These are phyloP conservation scores for Pouteria campechiana DNA, from an alignment of 179 eudicot genomes.

Conservation along the genomic window DNA sequence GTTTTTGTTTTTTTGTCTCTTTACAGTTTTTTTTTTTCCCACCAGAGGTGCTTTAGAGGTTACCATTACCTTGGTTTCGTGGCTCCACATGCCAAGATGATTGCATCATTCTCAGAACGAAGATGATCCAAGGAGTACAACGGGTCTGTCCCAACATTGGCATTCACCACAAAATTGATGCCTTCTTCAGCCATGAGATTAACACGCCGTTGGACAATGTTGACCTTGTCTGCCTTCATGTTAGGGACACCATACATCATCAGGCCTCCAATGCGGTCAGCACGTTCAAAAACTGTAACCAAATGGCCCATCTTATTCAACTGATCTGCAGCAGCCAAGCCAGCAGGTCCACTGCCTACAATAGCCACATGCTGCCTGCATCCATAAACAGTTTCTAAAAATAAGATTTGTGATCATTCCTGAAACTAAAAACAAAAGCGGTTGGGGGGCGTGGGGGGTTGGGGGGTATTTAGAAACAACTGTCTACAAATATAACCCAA, in stretches of 20 bases:
- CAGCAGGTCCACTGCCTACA: conserved; percentile 97
- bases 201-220: conserved; percentile 82
- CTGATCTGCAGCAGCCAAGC: conserved; percentile 98
- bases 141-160: conserved; percentile 80
- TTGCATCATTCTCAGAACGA: conserved; percentile 65
- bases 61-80: conserved; percentile 77
- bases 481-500: no score
- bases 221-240: conserved; percentile 93
- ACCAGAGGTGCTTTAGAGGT: neutral
- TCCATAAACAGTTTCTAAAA: neutral
- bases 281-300: conserved; percentile 90
- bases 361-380: conserved; percentile 76
- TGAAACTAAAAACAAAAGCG: no score
- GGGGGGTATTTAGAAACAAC: no score
- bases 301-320: conserved; percentile 82
- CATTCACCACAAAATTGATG: conserved; percentile 71
- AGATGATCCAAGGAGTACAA: conserved; percentile 50
- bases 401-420: no score
- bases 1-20: no score
- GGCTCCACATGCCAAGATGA: conserved; percentile 85
- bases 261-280: conserved; percentile 94
- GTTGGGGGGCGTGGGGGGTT: no score
- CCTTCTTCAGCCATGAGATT: conserved; percentile 88
- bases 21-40: no score
- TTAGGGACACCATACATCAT: conserved; percentile 99